Evolutionary conservation across 768 basidiomycete genomes (phyloP).

Genomic region (Plicaturopsis crispa): DNA sequence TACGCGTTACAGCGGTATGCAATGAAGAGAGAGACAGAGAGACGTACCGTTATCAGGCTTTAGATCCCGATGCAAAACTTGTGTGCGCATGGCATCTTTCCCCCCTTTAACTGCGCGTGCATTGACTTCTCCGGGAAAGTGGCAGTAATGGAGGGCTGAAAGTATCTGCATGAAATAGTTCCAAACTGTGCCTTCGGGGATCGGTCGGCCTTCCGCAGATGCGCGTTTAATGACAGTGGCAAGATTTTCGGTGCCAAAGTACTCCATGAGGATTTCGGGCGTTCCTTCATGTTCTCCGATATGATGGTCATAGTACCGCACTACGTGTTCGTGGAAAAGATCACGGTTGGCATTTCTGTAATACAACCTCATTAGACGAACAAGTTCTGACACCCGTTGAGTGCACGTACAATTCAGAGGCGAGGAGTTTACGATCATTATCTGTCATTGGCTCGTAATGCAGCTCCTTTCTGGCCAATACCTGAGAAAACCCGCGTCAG

Average conservation of each 20-base stretch:
- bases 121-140: slow-evolving; percentile 68
- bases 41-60: slow-evolving; percentile 93
- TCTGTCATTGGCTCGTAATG: slow-evolving; percentile 98
- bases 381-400: no score
- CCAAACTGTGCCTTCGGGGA: slow-evolving; percentile 94
- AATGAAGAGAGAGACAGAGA: not conserved
- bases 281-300: slow-evolving; percentile 93
- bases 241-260: slow-evolving; percentile 95
- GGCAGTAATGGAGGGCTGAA: slow-evolving; percentile 86
- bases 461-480: slow-evolving; percentile 89
- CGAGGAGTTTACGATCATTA: slow-evolving; percentile 92
- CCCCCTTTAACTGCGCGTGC: slow-evolving; percentile 25
- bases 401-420: slow-evolving; percentile 88
- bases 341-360: slow-evolving; percentile 92
- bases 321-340: slow-evolving; percentile 91
- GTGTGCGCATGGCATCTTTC: slow-evolving; percentile 47
- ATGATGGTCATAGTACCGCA: slow-evolving; percentile 87
- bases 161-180: slow-evolving; percentile 91
- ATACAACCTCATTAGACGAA: no score
- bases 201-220: slow-evolving; percentile 53
- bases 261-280: slow-evolving; percentile 98
- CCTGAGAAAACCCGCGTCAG: no score
- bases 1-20: not conserved
- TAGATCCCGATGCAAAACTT: slow-evolving; percentile 89
- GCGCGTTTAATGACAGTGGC: slow-evolving; percentile 80